Evolutionary conservation across 1,284 basidiomycete genomes (phyloP), one percentile per base, ranked within the genome.

Genomic region (Athelia psychrophila): DNA sequence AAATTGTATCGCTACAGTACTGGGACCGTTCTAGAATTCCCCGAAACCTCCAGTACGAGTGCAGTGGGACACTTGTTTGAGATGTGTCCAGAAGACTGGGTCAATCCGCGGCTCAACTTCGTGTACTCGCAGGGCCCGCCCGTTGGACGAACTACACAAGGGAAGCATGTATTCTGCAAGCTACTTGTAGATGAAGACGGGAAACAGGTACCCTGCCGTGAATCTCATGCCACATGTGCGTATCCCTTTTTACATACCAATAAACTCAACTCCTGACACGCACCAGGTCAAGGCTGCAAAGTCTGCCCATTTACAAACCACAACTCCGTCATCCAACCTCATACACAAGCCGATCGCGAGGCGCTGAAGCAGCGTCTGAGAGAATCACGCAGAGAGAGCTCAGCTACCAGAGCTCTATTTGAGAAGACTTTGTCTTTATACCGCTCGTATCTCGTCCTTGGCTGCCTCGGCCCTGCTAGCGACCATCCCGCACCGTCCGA

Each of bases 281-380:
- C 5, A 22, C 6, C 23, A 61, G 60, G 60, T 52, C 57, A 57
- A 49, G 60, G 60, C 3, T 49, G 54, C 9, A 61, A 61, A 54
- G 36, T 59, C 10, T 61, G 58, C 27, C 55, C 57, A 1, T 25
- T 23, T 13, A n/a, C 30, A 1, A 47, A 57, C 38, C 16, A 10
- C n/a, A 36, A 51, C 15, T 16, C 25, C 24, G 10, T 53, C 2
- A 22, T 44, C 2, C 16, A 27, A 3, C 47, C 45, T 5, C 60
- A 61, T 47, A 38, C 36, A 9, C 3, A 18, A n/a, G 60, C 54
- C 4, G 49, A 54, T 16, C 50, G 52, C 19, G 48, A 54, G 12
- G 9, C 35, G 8, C n/a, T 61, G 10, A 18, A 44, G 30, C 19
- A 40, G 5, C 49, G 52, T 12, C 23, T 60, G 15, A 19, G 38